Evolutionary conservation across 176 grass and related monocot species (phyloP), one percentile per base, ranked within the genome.

Genomic region (Typha latifolia): DNA sequence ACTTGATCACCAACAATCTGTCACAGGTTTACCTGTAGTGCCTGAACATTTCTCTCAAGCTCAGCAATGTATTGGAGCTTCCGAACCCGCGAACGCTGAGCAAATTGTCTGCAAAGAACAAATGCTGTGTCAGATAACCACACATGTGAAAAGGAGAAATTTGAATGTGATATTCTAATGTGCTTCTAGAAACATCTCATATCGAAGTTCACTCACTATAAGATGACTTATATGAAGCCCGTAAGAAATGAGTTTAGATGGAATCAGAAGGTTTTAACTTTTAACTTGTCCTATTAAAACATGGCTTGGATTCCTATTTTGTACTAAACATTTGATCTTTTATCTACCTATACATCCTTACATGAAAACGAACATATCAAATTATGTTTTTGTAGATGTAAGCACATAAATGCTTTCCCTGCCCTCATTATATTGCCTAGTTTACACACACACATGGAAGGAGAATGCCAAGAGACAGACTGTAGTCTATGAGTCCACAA

Each of bases 1-100:
- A 68, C 53, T 26, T 53, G 2, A 27, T 71, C 49, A 66, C 9
- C 32, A 10, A 73, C 32, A 61, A 48, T 63, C 68, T 56, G 32
- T 26, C 4, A 19, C 20, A 62, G 74, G 62, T 68, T 83, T 64
- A 82, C 94, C 79, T 99, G 89, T 29, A 99, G 77, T 82, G 78
- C 37, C 63, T 93, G 94, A 29, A 93, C 89, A 75, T 86, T 93
- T 72, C 89, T 76, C 79, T 99, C 89, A 26, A 99, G 86, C 71
- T 99, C 94, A 2, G 94, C 89, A 83, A 99, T 99, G 81, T 99
- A 93, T 32, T 99, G 89, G 59, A 99, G 94, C 74, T 99, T 99
- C 65, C 94, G 77, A 62, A 99, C 89, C 3, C 94, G 86, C 21
- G 94, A 99, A 48, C 86, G 84, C 16, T 92, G 94, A 65, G 94